phyloP scores from a whole-genome alignment of 371 early-diverging fungal genomes.

The Mucor sp. region DNA sequence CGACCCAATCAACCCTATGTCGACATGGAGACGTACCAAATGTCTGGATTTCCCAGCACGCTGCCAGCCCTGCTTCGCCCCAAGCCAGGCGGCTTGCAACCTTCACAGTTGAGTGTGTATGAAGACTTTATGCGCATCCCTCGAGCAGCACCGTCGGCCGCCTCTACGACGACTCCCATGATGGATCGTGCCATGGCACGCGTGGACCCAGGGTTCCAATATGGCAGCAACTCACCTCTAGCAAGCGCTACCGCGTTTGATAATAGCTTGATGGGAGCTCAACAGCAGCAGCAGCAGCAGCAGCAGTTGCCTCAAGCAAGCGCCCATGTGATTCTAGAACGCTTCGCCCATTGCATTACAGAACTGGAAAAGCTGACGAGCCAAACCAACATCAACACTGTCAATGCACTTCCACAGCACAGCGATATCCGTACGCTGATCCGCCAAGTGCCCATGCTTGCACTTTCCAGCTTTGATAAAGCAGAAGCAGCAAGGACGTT shows the following conservation, averaged over 20 bases:
- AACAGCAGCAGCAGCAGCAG: constrained; percentile 3
- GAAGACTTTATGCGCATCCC: constrained; percentile 55
- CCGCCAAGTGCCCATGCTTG: constrained; percentile 70
- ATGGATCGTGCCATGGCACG: neutral
- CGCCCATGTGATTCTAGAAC: constrained; percentile 65
- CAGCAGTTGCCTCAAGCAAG: constrained; percentile 10
- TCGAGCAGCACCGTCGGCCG: constrained; percentile 5
- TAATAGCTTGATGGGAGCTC: neutral
- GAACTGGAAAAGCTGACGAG: constrained; percentile 78
- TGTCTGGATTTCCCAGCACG: constrained; percentile 71
- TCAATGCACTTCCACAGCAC: constrained; percentile 72
- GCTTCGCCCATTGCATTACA: constrained; percentile 64
- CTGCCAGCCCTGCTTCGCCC: constrained; percentile 84
- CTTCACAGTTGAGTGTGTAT: constrained; percentile 78
- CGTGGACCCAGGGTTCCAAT: neutral
- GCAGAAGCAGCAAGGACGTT: constrained; percentile 80
- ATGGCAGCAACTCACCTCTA: neutral
- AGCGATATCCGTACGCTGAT: constrained; percentile 75
- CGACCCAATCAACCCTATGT: constrained; percentile 86
- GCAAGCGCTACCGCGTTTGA: neutral
- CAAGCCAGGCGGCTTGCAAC: constrained; percentile 78
- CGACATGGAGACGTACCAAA: constrained; percentile 76
- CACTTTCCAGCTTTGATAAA: constrained; percentile 65
- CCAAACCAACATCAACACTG: constrained; percentile 50
- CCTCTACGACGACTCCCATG: neutral